phyloP scores from a whole-genome alignment of 805 yeast species.

The Metschnikowia anglica region DNA sequence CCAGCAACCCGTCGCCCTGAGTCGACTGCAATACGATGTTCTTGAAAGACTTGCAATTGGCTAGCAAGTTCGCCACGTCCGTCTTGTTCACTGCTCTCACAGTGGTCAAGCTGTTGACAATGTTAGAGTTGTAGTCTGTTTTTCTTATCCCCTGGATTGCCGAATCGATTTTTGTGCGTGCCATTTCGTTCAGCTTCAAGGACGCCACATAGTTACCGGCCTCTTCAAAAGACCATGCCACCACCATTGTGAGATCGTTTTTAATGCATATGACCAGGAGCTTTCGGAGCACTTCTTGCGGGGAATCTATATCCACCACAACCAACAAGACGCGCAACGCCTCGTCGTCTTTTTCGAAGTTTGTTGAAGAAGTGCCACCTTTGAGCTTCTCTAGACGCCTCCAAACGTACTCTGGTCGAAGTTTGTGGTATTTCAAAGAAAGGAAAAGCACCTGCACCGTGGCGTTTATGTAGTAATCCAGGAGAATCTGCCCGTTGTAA shows the following conservation, averaged over 20 bases:
- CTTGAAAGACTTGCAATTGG: slow-evolving; percentile 47
- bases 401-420: slow-evolving; percentile 73
- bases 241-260: slow-evolving; percentile 48
- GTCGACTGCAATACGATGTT: slow-evolving; percentile 38
- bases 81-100: slow-evolving; percentile 52
- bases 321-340: slow-evolving; percentile 55
- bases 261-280: slow-evolving; percentile 49
- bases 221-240: slow-evolving; percentile 54
- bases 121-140: slow-evolving; percentile 44
- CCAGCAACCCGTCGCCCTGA: slow-evolving; percentile 25
- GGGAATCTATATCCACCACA: slow-evolving; percentile 65
- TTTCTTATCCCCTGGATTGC: slow-evolving; percentile 46
- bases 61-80: slow-evolving; percentile 50
- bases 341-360: slow-evolving; percentile 33
- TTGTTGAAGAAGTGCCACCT: slow-evolving; percentile 29
- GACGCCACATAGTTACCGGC: slow-evolving; percentile 44
- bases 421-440: slow-evolving; percentile 68
- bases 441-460: slow-evolving; percentile 58
- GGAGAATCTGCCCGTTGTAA: slow-evolving; percentile 51
- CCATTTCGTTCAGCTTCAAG: slow-evolving; percentile 37
- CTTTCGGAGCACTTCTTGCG: slow-evolving; percentile 48
- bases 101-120: slow-evolving; percentile 46
- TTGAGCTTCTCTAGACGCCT: slow-evolving; percentile 48
- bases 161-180: slow-evolving; percentile 29
- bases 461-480: slow-evolving; percentile 63